phyloP scores from a whole-genome alignment of 345 rosid species.

The Hirschfeldia incana region DNA sequence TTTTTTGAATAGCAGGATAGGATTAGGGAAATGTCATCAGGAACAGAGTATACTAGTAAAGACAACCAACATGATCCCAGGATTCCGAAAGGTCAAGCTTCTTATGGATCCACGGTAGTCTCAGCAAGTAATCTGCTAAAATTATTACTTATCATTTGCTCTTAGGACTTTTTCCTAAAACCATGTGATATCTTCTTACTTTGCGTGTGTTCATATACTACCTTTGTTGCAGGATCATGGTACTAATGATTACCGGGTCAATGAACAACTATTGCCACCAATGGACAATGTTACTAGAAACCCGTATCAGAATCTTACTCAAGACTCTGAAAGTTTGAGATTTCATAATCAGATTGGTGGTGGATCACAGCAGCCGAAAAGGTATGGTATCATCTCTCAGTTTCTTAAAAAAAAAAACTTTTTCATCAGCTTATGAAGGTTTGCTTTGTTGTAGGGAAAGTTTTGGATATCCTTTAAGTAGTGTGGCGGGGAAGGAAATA shows the following conservation, averaged over 20 bases:
- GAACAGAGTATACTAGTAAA: slow-evolving; percentile 41
- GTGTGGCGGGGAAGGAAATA: slow-evolving; percentile 36
- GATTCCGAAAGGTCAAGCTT: slow-evolving; percentile 34
- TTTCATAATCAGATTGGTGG: slow-evolving; percentile 32
- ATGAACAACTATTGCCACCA: slow-evolving; percentile 36
- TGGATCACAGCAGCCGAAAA: slow-evolving; percentile 31
- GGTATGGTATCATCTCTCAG: slow-evolving; percentile 13
- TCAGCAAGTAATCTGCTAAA: slow-evolving; percentile 46
- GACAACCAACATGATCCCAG: slow-evolving; percentile 38
- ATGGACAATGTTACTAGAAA: slow-evolving; percentile 32
- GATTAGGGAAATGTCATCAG: slow-evolving; percentile 55
- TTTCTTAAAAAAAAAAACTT: not conserved
- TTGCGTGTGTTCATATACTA: slow-evolving; percentile 11
- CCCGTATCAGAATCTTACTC: slow-evolving; percentile 28
- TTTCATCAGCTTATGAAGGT: not conserved
- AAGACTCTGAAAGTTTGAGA: slow-evolving; percentile 27
- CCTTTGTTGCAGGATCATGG: slow-evolving; percentile 33
- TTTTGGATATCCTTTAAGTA: slow-evolving; percentile 31
- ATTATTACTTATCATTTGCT: slow-evolving; percentile 27
- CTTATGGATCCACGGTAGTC: slow-evolving; percentile 47
- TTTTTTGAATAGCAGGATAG: slow-evolving; percentile 56
- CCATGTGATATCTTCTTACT: slow-evolving; percentile 17
- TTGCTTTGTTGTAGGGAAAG: slow-evolving; percentile 25
- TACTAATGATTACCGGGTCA: slow-evolving; percentile 28
- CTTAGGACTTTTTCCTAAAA: slow-evolving; percentile 11